phyloP scores from a whole-genome alignment of 2,329 filamentous ascomycete species.

The Xylariaceae sp. region DNA sequence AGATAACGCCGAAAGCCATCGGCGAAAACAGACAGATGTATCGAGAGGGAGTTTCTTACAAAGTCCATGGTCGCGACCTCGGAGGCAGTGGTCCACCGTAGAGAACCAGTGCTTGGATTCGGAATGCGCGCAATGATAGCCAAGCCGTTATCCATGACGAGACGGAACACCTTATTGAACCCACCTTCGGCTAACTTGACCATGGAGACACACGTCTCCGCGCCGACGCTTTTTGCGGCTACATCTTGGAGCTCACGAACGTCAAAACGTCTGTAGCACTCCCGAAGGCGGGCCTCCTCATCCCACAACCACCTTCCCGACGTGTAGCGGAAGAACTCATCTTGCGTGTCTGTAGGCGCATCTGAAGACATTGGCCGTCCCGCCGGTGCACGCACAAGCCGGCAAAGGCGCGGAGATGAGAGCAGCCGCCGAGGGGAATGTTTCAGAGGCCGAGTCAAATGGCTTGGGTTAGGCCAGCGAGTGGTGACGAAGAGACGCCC shows the following conservation, averaged over 20 bases:
- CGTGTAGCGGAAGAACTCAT: conserved; percentile 7
- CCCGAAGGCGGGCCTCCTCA: background rate
- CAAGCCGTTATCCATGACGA: conserved; percentile 1
- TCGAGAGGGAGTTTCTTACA: background rate
- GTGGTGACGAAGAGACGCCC: too few relatives aligned
- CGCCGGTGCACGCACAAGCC: too few relatives aligned
- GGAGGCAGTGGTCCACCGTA: conserved; percentile 3
- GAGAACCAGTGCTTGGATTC: background rate
- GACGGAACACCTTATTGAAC: conserved; percentile 6
- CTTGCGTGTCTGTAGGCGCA: background rate
- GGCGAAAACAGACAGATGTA: too few relatives aligned
- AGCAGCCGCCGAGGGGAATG: too few relatives aligned
- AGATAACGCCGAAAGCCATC: too few relatives aligned
- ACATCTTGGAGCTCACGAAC: background rate
- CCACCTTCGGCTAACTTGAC: conserved; percentile 4
- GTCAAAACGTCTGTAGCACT: conserved; percentile 6
- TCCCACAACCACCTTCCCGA: conserved; percentile 7
- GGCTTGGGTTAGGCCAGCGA: too few relatives aligned
- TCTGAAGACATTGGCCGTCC: background rate
- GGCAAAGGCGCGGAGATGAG: too few relatives aligned
- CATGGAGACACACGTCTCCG: conserved; percentile 2
- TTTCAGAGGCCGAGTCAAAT: too few relatives aligned
- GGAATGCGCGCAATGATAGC: conserved; percentile 5
- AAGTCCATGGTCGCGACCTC: conserved; percentile 11
- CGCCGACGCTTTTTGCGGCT: conserved; percentile 1